phyloP scores from a whole-genome alignment of 2,329 filamentous ascomycete genomes.

The Elsinoe perseae region DNA sequence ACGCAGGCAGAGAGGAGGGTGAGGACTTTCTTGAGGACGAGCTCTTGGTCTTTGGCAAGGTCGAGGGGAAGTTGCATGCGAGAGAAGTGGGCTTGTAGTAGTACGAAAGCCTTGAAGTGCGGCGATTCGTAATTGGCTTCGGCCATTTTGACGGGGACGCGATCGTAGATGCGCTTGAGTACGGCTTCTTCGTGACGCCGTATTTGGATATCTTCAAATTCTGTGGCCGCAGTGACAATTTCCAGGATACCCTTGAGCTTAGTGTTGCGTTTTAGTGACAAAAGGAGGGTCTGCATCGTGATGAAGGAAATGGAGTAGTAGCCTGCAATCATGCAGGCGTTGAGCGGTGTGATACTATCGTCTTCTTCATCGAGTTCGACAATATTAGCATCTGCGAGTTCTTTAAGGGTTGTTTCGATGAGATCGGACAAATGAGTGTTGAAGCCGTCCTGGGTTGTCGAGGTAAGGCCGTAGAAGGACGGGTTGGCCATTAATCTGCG shows the following conservation, averaged over 20 bases:
- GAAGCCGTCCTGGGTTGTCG: conserved; percentile 85
- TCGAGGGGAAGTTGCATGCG: conserved; percentile 95
- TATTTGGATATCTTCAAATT: conserved; percentile 93
- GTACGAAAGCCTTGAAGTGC: conserved; percentile 96
- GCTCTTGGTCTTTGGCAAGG: conserved; percentile 89
- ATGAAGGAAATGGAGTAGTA: conserved; percentile 99
- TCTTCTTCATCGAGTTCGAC: conserved; percentile 87
- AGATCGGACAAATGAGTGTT: conserved; percentile 90
- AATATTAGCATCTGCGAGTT: conserved; percentile 86
- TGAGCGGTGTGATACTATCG: conserved; percentile 78
- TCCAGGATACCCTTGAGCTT: conserved; percentile 96
- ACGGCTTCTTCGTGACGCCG: conserved; percentile 84
- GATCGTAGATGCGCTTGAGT: conserved; percentile 86
- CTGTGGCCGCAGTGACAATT: conserved; percentile 91
- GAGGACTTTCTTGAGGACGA: conserved; percentile 74
- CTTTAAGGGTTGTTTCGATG: conserved; percentile 85
- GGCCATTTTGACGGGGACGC: conserved; percentile 90
- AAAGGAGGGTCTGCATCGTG: conserved; percentile 96
- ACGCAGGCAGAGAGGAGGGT: conserved; percentile 86
- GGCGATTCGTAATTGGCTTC: conserved; percentile 82
- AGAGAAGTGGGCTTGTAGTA: conserved; percentile 94
- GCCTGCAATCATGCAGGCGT: conserved; percentile 94
- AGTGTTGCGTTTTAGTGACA: conserved; percentile 79
- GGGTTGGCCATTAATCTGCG: conserved; percentile 88
- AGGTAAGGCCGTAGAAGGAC: conserved; percentile 86